Conservation (phyloP, 441 rosid genomes). For the Adansonia madagascariensis region DNA sequence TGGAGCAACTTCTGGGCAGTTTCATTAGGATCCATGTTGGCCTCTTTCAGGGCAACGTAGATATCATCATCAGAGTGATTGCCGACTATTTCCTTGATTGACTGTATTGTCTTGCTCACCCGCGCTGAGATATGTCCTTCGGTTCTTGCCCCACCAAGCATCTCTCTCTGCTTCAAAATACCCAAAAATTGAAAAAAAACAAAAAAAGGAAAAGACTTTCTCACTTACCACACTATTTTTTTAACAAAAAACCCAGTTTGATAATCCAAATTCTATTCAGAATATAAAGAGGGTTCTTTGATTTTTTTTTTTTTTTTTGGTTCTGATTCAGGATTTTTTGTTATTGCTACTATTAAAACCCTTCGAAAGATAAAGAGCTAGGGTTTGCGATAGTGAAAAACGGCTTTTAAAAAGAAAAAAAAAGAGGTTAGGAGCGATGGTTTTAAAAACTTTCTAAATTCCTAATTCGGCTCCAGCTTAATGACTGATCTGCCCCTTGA, state of each 20-base stretch:
- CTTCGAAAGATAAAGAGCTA: not conserved
- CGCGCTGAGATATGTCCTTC: conserved; percentile 48
- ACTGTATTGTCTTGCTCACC: conserved; percentile 60
- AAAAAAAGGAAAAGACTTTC: not conserved
- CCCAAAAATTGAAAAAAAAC: not conserved
- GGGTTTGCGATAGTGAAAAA: conserved; percentile 10
- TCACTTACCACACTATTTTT: not conserved
- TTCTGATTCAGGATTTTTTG: not conserved
- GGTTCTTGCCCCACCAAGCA: conserved; percentile 51
- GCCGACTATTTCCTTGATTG: conserved; percentile 79
- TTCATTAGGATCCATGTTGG: conserved; percentile 83
- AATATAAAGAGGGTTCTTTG: conserved; percentile 3
- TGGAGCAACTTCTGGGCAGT: conserved; percentile 73
- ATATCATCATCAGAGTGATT: conserved; percentile 81
- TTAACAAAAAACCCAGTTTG: not conserved
- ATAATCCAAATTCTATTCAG: not conserved
- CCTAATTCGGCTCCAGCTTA: not conserved
- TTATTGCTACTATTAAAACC: not conserved
- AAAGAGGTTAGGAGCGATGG: not conserved
- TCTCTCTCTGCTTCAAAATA: conserved; percentile 34
- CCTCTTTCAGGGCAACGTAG: conserved; percentile 66
- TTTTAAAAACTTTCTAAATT: conserved; percentile 10
- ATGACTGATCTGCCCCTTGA: conserved; percentile 2
- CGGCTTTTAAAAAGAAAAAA: not conserved
- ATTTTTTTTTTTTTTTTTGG: not conserved